Evolutionary conservation across 306 rosid species (phyloP).

Genomic region (Quercus mongolica): DNA sequence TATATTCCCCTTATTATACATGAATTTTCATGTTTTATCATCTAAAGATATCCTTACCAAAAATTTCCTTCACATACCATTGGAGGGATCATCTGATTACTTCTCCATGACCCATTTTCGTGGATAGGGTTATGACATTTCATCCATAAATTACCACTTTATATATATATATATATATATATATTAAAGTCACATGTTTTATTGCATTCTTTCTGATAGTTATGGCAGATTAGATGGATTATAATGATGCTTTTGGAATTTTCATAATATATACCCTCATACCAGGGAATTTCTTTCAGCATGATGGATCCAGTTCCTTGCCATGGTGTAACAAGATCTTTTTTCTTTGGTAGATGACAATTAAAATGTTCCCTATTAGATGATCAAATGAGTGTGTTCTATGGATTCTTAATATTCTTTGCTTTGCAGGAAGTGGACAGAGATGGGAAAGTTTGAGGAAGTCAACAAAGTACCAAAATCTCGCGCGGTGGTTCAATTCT

Average conservation of each 20-base stretch:
- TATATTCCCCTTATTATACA: background rate
- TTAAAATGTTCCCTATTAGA: background rate
- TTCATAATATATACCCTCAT: background rate
- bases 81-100: background rate
- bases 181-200: background rate
- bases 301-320: background rate
- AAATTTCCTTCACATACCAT: background rate
- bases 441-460: conserved; percentile 97
- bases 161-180: too few species aligned
- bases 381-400: background rate
- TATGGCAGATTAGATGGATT: background rate
- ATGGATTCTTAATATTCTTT: background rate
- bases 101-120: background rate
- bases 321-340: background rate
- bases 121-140: background rate
- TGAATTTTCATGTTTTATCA: background rate
- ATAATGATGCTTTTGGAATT: too few species aligned
- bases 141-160: background rate
- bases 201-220: background rate
- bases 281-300: background rate
- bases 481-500: conserved; percentile 81
- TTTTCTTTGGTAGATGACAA: background rate
- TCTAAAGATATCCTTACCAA: background rate
- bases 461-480: conserved; percentile 77
- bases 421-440: conserved; percentile 62